Base-by-base conservation (phyloP, 2,329 filamentous ascomycete species). In the Colletotrichum cuscutae region DNA sequence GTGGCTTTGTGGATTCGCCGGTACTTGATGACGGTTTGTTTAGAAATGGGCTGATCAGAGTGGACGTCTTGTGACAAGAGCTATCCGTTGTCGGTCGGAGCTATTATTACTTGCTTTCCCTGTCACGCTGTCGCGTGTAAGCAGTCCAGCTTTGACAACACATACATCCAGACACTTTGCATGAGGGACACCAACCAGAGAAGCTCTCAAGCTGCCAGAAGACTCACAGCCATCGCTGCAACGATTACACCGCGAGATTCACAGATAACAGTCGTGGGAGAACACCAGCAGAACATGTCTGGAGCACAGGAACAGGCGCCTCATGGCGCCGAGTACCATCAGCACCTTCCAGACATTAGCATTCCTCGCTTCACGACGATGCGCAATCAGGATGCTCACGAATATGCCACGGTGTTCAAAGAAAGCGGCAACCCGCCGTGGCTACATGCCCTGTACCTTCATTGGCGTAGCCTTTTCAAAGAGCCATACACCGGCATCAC, bases 401-500 rank as follows among this genome's bases (percentile, higher is more conserved):
- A 89, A 72, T 93, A 94, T 74, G 90, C 89, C 0, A 81, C 86
- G 6, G 87, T 82, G 4, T 92, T 94, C 78, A 89, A 89, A 72
- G 85, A 89, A 42, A 80, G 85, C 24, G 88, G 88, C 1, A 82
- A 84, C 13, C 92, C 92, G 0, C 92, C 92, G 1, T 94, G 92
- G 92, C 82, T 94, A 19, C 87, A 92, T 76, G 88, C 83, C 0
- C 80, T 93, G 26, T 91, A 89, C 70, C 78, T 85, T 74, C 88
- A 91, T 78, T 92, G 90, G 90, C 79, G 84, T 61, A 83, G 87
- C 42, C 79, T 92, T 9, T 82, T 91, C 30, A 82, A 89, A 68
- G 92, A 94, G 81, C 92, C 93, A 0, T 95, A 90, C 79, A 90
- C 89, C 77, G 93, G 93, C 28, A 84, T 95, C 24, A 94, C 93